Percentiles rank a stretch among this genome's conserved stretches.
phyloP scores from a whole-genome alignment of 208 protist species.

The Crithidia bombi region DNA sequence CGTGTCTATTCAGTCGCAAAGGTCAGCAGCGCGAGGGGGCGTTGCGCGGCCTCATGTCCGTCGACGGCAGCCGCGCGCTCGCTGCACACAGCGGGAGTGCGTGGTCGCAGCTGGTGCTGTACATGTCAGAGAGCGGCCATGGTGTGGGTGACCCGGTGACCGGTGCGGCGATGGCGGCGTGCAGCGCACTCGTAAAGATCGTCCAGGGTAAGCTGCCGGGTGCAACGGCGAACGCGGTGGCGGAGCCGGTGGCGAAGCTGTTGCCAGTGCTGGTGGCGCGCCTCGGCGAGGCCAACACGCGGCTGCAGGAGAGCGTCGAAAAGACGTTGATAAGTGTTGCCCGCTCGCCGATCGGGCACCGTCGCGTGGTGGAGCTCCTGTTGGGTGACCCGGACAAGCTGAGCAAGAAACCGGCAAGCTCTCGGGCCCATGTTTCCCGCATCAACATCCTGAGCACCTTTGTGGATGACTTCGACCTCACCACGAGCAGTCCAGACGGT shows the following conservation, averaged over 20 bases:
- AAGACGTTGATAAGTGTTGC: slow-evolving; percentile 55
- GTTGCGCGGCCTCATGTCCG: slow-evolving; percentile 59
- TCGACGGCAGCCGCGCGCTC: slow-evolving; percentile 52
- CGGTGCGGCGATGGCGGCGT: slow-evolving; percentile 70
- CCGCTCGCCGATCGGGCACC: slow-evolving; percentile 51
- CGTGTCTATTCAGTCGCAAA: slow-evolving; percentile 71
- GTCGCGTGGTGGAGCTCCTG: slow-evolving; percentile 56
- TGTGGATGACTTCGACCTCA: slow-evolving; percentile 73
- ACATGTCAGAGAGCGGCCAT: slow-evolving; percentile 64
- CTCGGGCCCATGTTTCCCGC: slow-evolving; percentile 61
- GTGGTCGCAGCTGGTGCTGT: slow-evolving; percentile 54
- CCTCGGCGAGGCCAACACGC: slow-evolving; percentile 76
- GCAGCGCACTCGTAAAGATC: slow-evolving; percentile 67
- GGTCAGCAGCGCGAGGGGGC: slow-evolving; percentile 81
- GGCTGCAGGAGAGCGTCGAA: slow-evolving; percentile 72
- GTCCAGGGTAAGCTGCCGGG: slow-evolving; percentile 44
- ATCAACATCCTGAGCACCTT: slow-evolving; percentile 76
- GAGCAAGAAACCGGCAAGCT: slow-evolving; percentile 62
- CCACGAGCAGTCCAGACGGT: slow-evolving; percentile 29
- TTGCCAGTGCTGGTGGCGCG: slow-evolving; percentile 62
- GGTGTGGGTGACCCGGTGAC: slow-evolving; percentile 74
- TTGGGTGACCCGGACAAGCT: slow-evolving; percentile 66
- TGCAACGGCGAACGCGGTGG: slow-evolving; percentile 29
- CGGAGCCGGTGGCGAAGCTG: slow-evolving; percentile 32
- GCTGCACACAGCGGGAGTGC: slow-evolving; percentile 40